Evolutionary conservation across 2,329 filamentous ascomycete genomes (phyloP).

Genomic region (Botrytis fragariae): DNA sequence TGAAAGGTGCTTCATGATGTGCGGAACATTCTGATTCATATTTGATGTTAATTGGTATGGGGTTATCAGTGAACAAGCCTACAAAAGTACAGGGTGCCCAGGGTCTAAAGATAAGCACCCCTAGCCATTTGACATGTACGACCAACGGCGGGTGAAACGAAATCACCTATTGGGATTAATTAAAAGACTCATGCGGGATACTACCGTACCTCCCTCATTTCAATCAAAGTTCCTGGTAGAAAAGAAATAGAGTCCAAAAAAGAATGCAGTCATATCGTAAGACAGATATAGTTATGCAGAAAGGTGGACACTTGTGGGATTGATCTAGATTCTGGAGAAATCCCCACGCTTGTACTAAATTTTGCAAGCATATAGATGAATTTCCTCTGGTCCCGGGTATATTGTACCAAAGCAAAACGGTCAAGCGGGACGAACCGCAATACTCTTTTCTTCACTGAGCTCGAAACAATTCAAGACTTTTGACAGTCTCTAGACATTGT

Average conservation of each 20-base stretch:
- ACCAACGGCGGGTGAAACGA: constrained; percentile 17
- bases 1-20: neutral
- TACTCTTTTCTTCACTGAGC: neutral
- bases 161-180: neutral
- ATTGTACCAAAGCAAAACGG: constrained; percentile 8
- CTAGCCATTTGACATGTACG: constrained; percentile 3
- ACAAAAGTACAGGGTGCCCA: constrained; percentile 12
- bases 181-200: constrained; percentile 1
- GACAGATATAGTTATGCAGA: neutral
- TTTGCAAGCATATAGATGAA: constrained; percentile 2
- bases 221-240: neutral
- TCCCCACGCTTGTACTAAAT: constrained; percentile 2
- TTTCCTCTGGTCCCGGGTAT: neutral
- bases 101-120: constrained; percentile 17
- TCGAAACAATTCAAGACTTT: neutral
- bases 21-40: constrained; percentile 3
- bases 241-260: neutral
- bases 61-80: constrained; percentile 13
- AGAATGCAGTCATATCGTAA: neutral
- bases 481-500: neutral
- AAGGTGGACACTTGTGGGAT: constrained; percentile 1
- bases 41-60: neutral
- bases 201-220: neutral
- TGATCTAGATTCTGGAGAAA: neutral
- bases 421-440: constrained; percentile 10